Base-by-base conservation (phyloP, 768 basidiomycete genomes). In the Psilocybe subaeruginosa region DNA sequence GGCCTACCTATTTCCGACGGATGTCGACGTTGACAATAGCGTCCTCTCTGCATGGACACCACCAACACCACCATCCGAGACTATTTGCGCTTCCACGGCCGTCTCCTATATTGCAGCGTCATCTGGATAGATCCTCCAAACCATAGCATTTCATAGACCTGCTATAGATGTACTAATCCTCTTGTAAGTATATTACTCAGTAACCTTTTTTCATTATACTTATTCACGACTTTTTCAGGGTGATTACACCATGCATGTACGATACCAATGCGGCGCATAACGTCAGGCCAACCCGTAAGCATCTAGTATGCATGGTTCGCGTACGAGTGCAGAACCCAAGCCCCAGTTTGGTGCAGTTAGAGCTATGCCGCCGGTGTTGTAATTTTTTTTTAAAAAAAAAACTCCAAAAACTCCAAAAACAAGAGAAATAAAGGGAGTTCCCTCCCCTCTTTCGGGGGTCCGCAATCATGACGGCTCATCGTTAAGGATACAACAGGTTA, bases 1-100 rank as follows among this genome's bases (percentile, higher is more conserved):
- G 8, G 6, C 53, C 30, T 27, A 30, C 27, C 9, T 14, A 29
- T 30, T 46, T 14, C n/a, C 29, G 46, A 30, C n/a, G 43, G 45
- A 61, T 54, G 49, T 64, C 64, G 27, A 63, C 58, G 41, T 49
- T 65, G 29, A 56, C 58, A 29, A 45, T 53, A 43, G 54, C 56
- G 41, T 56, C 54, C 29, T 53, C 17, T 37, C n/a, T 14, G 37
- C 46, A n/a, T 2, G 23, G 2, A 23, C 23, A 23, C 23, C 23
- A 23, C 23, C 23, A 23, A 27, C 33, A 47, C 27, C 53, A 51
- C 12, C 50, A 51, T 33, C 7, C 41, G 14, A 43, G 41, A 12
- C 4, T 43, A 3, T 43, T n/a, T 2, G n/a, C n/a, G 4, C 11
- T 16, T 12, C 41, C 41, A 5, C 41, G 41, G 11, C 41, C 41